Percentiles rank a stretch among this genome's conserved stretches.
Evolutionary conservation across 2,329 filamentous ascomycete genomes (phyloP).

Genomic region (Aureobasidium sp.): DNA sequence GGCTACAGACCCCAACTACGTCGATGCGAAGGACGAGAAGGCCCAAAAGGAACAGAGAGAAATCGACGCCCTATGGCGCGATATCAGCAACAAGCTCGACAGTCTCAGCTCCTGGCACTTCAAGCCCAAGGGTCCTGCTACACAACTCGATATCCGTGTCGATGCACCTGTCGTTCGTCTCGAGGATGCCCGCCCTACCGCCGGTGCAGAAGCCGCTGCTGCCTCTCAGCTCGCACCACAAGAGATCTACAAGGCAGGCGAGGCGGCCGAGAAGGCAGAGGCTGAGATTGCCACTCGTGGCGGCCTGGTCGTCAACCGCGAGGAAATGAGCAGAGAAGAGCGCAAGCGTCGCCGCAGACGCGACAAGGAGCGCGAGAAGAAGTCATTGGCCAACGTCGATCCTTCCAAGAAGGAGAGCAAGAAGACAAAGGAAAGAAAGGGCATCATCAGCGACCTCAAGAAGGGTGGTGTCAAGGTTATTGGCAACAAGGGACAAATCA

Average conservation of each 20-base stretch:
- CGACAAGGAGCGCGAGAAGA: slow-evolving; percentile 73
- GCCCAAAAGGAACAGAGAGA: slow-evolving; percentile 67
- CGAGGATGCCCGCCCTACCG: slow-evolving; percentile 89
- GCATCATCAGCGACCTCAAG: slow-evolving; percentile 59
- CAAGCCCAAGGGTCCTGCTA: slow-evolving; percentile 75
- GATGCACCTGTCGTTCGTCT: slow-evolving; percentile 88
- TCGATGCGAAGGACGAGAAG: slow-evolving; percentile 76
- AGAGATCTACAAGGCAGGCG: slow-evolving; percentile 80
- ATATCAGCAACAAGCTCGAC: slow-evolving; percentile 72
- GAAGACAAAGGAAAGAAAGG: slow-evolving; percentile 49
- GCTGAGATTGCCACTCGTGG: slow-evolving; percentile 59
- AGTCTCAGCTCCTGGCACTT: slow-evolving; percentile 90
- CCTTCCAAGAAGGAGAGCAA: slow-evolving; percentile 43
- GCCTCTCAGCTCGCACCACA: slow-evolving; percentile 78
- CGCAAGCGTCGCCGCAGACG: slow-evolving; percentile 61
- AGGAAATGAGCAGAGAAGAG: slow-evolving; percentile 84
- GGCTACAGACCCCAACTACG: slow-evolving; percentile 63
- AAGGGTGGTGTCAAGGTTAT: slow-evolving; percentile 88
- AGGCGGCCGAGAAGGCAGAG: slow-evolving; percentile 44
- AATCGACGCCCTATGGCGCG: slow-evolving; percentile 74
- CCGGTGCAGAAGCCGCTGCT: slow-evolving; percentile 62
- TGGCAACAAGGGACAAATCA: slow-evolving; percentile 78
- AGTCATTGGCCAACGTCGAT: slow-evolving; percentile 47
- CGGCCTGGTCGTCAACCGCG: slow-evolving; percentile 66
- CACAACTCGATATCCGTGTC: slow-evolving; percentile 76